A percentile compares a stretch with the other conserved stretches of the same genome.
These are phyloP conservation scores for Fistulinella prunicolor DNA, from an alignment of 768 basidiomycete genomes.

Conservation along the genomic window DNA sequence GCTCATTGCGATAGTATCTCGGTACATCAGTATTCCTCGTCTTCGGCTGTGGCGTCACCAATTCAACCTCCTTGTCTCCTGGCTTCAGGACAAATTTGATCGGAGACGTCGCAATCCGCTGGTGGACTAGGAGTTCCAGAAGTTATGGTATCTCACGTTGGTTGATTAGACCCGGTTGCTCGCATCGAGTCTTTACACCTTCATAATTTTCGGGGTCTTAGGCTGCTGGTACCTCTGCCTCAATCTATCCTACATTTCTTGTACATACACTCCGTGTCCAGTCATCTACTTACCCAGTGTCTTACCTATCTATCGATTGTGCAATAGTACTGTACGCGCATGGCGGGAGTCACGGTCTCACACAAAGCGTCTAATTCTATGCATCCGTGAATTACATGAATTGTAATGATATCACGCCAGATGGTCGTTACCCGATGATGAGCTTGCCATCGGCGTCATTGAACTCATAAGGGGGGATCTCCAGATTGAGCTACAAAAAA, in stretches of 20 bases:
- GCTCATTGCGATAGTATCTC: neutral
- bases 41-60: too few relatives aligned
- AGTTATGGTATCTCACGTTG: too few relatives aligned
- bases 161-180: too few relatives aligned
- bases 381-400: conserved; percentile 18
- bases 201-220: too few relatives aligned
- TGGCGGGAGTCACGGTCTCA: conserved; percentile 2
- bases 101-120: conserved; percentile 12
- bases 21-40: neutral
- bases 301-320: neutral
- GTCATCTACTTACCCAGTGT: too few relatives aligned
- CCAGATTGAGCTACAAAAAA: conserved; percentile 75
- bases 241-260: too few relatives aligned
- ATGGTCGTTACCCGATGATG: conserved; percentile 63
- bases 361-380: conserved; percentile 23
- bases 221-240: too few relatives aligned
- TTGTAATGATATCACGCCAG: conserved; percentile 9
- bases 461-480: conserved; percentile 87
- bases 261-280: too few relatives aligned
- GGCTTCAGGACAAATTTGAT: conserved; percentile 17
- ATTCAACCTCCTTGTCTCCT: too few relatives aligned
- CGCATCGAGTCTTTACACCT: too few relatives aligned
- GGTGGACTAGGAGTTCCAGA: too few relatives aligned
- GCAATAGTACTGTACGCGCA: too few relatives aligned
- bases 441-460: conserved; percentile 85